Conservation (phyloP, 2,329 filamentous ascomycete species). For the Capronia americana region DNA sequence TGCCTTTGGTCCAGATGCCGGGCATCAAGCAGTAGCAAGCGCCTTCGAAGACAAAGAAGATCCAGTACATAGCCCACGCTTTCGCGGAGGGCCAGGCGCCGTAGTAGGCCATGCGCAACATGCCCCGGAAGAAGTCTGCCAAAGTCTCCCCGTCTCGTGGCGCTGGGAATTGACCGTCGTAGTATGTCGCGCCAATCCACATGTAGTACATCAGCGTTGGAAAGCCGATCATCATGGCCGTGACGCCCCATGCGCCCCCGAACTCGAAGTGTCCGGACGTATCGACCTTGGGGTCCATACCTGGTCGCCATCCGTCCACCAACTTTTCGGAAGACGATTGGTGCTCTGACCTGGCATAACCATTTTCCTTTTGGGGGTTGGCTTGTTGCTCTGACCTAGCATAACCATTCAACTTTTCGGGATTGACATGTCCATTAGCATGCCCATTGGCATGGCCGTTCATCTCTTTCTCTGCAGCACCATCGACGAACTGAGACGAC, state of each 20-base stretch:
- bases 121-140: conserved; percentile 72
- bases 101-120: conserved; percentile 76
- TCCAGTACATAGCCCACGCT: conserved; percentile 95
- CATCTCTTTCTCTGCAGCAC: not conserved
- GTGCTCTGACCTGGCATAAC: conserved; percentile 17
- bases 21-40: conserved; percentile 84
- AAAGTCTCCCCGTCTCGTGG: conserved; percentile 70
- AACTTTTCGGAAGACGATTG: conserved; percentile 39
- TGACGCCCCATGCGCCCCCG: conserved; percentile 80
- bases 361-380: conserved; percentile 28
- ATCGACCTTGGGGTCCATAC: conserved; percentile 52
- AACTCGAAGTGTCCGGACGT: conserved; percentile 73
- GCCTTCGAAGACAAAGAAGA: conserved; percentile 84
- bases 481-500: conserved; percentile 13
- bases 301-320: conserved; percentile 51
- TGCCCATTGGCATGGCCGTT: conserved; percentile 24
- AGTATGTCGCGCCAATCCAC: conserved; percentile 96
- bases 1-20: conserved; percentile 85
- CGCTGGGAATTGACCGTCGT: conserved; percentile 79
- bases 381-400: conserved; percentile 11
- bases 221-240: conserved; percentile 88
- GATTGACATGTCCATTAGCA: conserved; percentile 30
- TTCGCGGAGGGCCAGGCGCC: conserved; percentile 81
- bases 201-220: conserved; percentile 98
- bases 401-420: conserved; percentile 25